Evolutionary conservation across 495 filamentous ascomycete species (phyloP).

Genomic region (Parachaetomium inaequale): DNA sequence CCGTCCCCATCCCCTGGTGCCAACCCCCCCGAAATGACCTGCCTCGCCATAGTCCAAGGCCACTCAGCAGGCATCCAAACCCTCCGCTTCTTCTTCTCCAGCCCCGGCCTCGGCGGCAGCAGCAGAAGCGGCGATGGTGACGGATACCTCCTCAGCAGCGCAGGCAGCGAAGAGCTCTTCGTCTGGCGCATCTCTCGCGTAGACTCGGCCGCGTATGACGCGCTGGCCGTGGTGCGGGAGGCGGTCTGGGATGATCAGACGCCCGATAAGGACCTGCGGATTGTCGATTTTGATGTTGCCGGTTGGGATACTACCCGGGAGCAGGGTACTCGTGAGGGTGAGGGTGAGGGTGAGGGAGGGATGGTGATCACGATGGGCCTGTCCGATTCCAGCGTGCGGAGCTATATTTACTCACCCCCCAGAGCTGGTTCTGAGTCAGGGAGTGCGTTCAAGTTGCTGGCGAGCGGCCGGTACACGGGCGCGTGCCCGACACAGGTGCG

Average conservation of each 20-base stretch:
- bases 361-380: slow-evolving; percentile 60
- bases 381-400: slow-evolving; percentile 73
- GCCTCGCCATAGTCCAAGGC: slow-evolving; percentile 60
- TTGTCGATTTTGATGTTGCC: slow-evolving; percentile 64
- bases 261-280: slow-evolving; percentile 65
- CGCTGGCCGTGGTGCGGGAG: slow-evolving; percentile 55
- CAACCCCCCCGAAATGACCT: slow-evolving; percentile 35
- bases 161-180: slow-evolving; percentile 82
- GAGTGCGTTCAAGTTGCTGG: slow-evolving; percentile 51
- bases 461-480: slow-evolving; percentile 63
- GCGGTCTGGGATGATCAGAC: slow-evolving; percentile 52
- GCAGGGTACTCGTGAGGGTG: neutral
- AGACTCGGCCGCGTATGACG: slow-evolving; percentile 48
- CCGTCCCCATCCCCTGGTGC: neutral
- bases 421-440: too few relatives aligned
- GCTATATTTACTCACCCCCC: slow-evolving; percentile 55
- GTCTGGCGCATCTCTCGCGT: slow-evolving; percentile 67
- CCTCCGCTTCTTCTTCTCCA: slow-evolving; percentile 77
- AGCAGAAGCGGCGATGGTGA: too few relatives aligned
- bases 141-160: slow-evolving; percentile 82
- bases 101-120: too few relatives aligned
- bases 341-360: slow-evolving; percentile 31
- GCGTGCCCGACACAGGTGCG: slow-evolving; percentile 71
- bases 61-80: slow-evolving; percentile 84
- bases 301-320: slow-evolving; percentile 7